Evolutionary conservation across 2,329 filamentous ascomycete species (phyloP).

Genomic region (Blastomyces silverae): DNA sequence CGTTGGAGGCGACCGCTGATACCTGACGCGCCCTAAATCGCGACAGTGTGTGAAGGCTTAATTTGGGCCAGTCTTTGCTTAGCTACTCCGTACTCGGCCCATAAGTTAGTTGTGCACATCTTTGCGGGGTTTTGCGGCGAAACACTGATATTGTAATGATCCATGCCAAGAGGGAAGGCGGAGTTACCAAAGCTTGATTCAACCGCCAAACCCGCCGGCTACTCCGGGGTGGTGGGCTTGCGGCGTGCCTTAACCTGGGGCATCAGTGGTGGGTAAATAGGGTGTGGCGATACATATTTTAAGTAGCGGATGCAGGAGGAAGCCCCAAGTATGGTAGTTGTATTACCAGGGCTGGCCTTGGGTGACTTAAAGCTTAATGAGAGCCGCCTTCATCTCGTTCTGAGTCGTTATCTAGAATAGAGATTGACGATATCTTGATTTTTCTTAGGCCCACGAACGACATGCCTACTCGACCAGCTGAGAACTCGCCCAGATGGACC

Average conservation of each 20-base stretch:
- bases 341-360: too few species aligned
- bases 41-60: background rate
- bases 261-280: too few species aligned
- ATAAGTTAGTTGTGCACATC: background rate
- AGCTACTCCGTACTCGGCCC: too few species aligned
- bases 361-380: too few species aligned
- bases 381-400: too few species aligned
- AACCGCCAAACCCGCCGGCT: too few species aligned
- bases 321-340: too few species aligned
- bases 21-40: background rate
- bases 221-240: too few species aligned
- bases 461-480: slow-evolving; percentile 41
- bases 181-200: background rate
- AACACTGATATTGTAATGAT: background rate
- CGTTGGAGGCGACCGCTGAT: too few species aligned
- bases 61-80: background rate
- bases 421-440: slow-evolving; percentile 41
- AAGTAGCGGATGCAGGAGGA: too few species aligned
- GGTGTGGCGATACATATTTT: too few species aligned
- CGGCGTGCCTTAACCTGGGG: too few species aligned
- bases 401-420: slow-evolving; percentile 23
- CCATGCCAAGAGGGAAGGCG: background rate
- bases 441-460: slow-evolving; percentile 43
- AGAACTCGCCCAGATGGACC: slow-evolving; percentile 30
- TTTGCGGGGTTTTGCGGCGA: background rate